Evolutionary conservation across 2,329 filamentous ascomycete species (phyloP).

Genomic region (Didymella keratinophila): DNA sequence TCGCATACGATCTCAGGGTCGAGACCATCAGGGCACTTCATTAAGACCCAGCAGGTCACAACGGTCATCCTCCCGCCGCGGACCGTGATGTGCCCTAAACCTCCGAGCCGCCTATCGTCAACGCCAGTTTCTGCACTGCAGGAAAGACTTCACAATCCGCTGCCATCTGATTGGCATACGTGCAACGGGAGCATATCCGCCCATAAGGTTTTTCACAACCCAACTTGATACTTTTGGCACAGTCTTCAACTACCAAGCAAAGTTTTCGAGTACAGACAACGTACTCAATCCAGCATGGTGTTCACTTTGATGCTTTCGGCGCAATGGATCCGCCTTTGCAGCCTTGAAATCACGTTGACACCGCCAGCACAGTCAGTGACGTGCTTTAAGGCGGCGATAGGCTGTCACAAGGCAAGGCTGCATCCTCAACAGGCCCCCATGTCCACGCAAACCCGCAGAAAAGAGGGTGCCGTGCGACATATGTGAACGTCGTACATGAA

Average conservation of each 20-base stretch:
- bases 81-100: not conserved
- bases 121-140: not conserved
- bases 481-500: not conserved
- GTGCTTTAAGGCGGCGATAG: not conserved
- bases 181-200: not conserved
- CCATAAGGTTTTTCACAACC: not conserved
- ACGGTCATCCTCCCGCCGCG: slow-evolving; percentile 6
- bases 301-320: slow-evolving; percentile 4
- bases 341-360: not conserved
- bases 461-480: not conserved
- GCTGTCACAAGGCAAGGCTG: not conserved
- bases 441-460: not conserved
- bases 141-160: not conserved
- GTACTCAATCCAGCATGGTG: slow-evolving; percentile 1
- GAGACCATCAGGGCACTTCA: slow-evolving; percentile 1
- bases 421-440: not conserved
- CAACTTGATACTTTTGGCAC: not conserved
- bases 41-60: not conserved
- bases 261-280: not conserved
- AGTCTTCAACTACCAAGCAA: not conserved
- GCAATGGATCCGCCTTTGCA: not conserved
- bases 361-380: not conserved
- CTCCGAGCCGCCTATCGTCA: not conserved
- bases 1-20: not conserved
- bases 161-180: not conserved